Conservation (phyloP, 495 filamentous ascomycete species). For the Tuber umbilicatum region DNA sequence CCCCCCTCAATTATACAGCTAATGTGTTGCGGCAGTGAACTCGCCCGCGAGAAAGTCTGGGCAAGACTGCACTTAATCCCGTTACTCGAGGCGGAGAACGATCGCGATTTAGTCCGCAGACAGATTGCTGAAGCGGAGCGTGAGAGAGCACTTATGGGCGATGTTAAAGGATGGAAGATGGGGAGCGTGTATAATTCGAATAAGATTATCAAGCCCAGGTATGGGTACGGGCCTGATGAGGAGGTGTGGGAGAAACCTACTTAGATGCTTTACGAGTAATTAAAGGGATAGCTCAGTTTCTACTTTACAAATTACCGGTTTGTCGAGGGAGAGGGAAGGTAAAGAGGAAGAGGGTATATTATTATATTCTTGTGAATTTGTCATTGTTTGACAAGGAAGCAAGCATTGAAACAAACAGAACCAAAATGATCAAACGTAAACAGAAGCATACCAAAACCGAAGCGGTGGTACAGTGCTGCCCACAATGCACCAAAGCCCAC, state of each 20-base stretch:
- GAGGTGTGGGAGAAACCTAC: not conserved
- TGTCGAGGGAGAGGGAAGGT: not conserved
- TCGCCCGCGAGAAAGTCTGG: constrained; percentile 97
- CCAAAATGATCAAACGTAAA: not conserved
- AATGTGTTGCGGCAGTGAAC: constrained; percentile 57
- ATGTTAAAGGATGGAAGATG: constrained; percentile 54
- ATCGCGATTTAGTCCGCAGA: constrained; percentile 83
- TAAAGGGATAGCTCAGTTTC: not conserved
- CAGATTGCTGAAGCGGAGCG: constrained; percentile 77
- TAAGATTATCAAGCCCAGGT: constrained; percentile 49
- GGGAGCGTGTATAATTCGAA: constrained; percentile 75
- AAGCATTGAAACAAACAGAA: not conserved
- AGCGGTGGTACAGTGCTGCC: not conserved
- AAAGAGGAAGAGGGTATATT: not conserved
- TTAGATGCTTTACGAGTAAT: not conserved
- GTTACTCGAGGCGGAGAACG: constrained; percentile 87
- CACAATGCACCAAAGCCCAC: not conserved
- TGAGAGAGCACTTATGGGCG: constrained; percentile 81
- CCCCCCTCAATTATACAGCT: constrained; percentile 12
- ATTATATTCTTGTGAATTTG: not conserved
- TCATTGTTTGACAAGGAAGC: not conserved
- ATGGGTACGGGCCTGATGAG: constrained; percentile 1
- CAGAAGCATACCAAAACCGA: not conserved
- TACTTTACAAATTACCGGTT: not conserved
- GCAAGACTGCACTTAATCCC: constrained; percentile 85